Conservation (phyloP, 768 basidiomycete genomes). For the Lactarius evosmus region DNA sequence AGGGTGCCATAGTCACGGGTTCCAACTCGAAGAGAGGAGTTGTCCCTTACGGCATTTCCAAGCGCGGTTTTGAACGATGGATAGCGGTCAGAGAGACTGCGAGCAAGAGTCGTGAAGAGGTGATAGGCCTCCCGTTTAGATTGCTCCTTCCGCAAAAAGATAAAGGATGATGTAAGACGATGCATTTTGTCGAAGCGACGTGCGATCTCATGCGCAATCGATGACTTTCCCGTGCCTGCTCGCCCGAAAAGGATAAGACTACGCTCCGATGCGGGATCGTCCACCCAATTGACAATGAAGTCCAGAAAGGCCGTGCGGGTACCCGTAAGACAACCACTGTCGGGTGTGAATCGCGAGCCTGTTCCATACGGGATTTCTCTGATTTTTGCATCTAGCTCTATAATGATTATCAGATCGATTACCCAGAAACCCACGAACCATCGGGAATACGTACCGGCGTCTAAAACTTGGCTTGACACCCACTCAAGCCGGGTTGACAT, state of each 20-base stretch:
- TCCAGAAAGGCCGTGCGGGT: not conserved
- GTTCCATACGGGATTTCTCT: not conserved
- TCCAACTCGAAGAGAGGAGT: no score
- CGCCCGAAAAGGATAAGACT: not conserved
- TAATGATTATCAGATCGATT: not conserved
- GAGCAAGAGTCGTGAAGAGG: not conserved
- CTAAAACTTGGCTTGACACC: not conserved
- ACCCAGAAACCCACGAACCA: no score
- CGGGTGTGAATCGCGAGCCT: not conserved
- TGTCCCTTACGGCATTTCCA: no score
- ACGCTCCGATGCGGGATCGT: not conserved
- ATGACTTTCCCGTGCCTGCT: not conserved
- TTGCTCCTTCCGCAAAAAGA: not conserved
- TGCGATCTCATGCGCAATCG: slow-evolving; percentile 5
- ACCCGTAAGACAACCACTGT: not conserved
- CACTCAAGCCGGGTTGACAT: no score
- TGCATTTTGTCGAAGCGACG: not conserved
- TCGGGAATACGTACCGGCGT: no score
- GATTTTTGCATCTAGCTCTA: not conserved
- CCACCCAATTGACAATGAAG: not conserved
- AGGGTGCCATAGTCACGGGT: no score
- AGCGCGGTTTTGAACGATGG: no score
- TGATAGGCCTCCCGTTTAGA: not conserved
- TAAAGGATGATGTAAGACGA: not conserved
- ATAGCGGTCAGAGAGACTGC: not conserved